phyloP scores from a whole-genome alignment of 108 stramenopile species.

The Pseudonitzschia multistriata region DNA sequence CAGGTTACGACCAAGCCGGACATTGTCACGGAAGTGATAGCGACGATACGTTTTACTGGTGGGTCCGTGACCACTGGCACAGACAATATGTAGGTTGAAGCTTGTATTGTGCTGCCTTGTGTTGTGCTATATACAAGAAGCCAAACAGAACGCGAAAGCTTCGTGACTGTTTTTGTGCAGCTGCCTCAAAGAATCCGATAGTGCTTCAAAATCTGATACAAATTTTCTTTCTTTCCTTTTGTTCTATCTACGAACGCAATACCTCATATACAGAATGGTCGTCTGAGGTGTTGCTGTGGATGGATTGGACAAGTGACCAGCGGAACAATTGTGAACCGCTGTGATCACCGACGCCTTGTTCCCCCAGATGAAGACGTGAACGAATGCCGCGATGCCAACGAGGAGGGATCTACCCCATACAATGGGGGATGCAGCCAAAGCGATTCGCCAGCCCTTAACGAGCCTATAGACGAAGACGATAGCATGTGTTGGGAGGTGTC shows the following conservation, averaged over 20 bases:
- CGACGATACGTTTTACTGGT: slow-evolving; percentile 17
- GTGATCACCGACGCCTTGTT: slow-evolving; percentile 7
- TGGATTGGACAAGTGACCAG: neutral
- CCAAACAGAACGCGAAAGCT: too few species aligned
- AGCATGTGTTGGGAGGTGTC: slow-evolving; percentile 10
- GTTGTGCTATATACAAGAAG: too few species aligned
- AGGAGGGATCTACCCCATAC: neutral
- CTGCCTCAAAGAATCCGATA: too few species aligned
- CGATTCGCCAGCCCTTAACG: neutral
- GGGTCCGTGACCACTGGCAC: slow-evolving; percentile 1
- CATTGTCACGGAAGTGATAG: slow-evolving; percentile 11
- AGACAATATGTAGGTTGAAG: slow-evolving; percentile 3
- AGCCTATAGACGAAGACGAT: slow-evolving; percentile 6
- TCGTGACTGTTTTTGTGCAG: too few species aligned
- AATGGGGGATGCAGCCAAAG: neutral
- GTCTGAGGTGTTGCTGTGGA: slow-evolving; percentile 14
- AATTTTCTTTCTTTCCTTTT: too few species aligned
- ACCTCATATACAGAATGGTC: neutral
- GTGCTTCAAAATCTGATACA: too few species aligned
- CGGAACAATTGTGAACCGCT: slow-evolving; percentile 6
- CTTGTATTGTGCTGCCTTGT: neutral
- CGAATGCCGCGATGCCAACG: slow-evolving; percentile 15
- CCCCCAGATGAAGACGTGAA: neutral
- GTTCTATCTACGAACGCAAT: too few species aligned
- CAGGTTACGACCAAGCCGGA: neutral